Base-by-base conservation (phyloP, 2,329 filamentous ascomycete genomes). In the Penicillium thymicola region DNA sequence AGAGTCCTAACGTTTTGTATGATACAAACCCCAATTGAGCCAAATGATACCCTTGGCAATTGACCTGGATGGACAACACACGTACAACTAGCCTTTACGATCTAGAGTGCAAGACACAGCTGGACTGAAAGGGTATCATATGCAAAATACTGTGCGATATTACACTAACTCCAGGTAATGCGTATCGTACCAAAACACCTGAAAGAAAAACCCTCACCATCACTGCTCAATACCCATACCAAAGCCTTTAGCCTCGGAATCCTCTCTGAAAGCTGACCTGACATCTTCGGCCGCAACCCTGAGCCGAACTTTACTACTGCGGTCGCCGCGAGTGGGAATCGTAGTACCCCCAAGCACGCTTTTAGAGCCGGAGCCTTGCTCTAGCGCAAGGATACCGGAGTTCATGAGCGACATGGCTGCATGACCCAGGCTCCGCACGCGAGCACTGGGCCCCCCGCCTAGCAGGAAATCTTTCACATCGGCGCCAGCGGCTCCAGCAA, bases 271-370 rank as follows among this genome's bases (percentile, higher is more conserved):
- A 30, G 93, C 94, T 70, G 91, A 83, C 70, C 88, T 88, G 28
- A 99, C 85, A 75, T 99, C 93, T 68, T 97, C 93, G 58, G 96
- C 90, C 13, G 90, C 89, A 63, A 97, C 87, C 23, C 90, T 86
- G 55, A 99, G 79, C 55, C 93, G 82, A 40, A 99, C 84, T 73
- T 95, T 92, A 55, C 91, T 93, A 23, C 90, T 91, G 42, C 94
- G 82, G 70, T 97, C 93, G 0, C 92, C 88, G 62, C 86, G 86
- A 58, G 79, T 75, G 18, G 87, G 84, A 34, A 72, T 69, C 4
- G 84, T 84, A 38, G 69, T 67, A 40, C 64, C 71, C 45, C 67
- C 70, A 10, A 71, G 51, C 5, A 67, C 52, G 7, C 60, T 68
- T 54, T 66, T 69, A 27, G 66, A 60, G 8, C 64, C 67, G 8